A percentile compares a stretch with the other conserved stretches of the same genome.
Conservation (phyloP, 2,329 filamentous ascomycete genomes). For the Cordyceps tenuipes region DNA sequence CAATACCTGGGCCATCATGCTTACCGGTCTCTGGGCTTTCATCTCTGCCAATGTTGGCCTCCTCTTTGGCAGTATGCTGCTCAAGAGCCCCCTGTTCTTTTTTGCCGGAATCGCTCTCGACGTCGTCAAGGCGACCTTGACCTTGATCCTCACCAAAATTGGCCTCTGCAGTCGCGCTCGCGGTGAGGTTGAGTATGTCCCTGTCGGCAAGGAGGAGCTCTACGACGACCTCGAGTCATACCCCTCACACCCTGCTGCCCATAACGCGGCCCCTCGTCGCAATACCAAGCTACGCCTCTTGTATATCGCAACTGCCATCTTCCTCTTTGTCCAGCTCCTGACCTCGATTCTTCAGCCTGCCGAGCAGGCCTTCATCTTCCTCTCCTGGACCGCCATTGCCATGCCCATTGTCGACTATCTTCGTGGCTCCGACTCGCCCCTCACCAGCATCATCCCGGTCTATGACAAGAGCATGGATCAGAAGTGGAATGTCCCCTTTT, state of each 20-base stretch:
- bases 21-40: slow-evolving; percentile 23
- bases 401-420: slow-evolving; percentile 27
- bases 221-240: slow-evolving; percentile 8
- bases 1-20: slow-evolving; percentile 22
- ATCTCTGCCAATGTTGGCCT: slow-evolving; percentile 15
- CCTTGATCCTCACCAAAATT: slow-evolving; percentile 6
- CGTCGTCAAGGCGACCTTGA: slow-evolving; percentile 19
- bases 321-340: slow-evolving; percentile 17
- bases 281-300: not conserved
- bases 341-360: slow-evolving; percentile 19
- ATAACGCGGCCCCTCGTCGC: not conserved
- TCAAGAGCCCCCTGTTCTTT: slow-evolving; percentile 18
- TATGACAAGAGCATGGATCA: slow-evolving; percentile 16
- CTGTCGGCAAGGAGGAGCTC: slow-evolving; percentile 20
- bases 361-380: slow-evolving; percentile 24
- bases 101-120: slow-evolving; percentile 17
- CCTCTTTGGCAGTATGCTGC: slow-evolving; percentile 16
- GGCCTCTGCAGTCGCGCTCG: not conserved
- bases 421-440: slow-evolving; percentile 19
- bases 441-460: slow-evolving; percentile 19
- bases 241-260: not conserved
- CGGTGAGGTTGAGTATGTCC: slow-evolving; percentile 13
- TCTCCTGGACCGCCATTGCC: slow-evolving; percentile 27
- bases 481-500: slow-evolving; percentile 19
- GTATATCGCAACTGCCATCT: slow-evolving; percentile 14